Evolutionary conservation across 805 yeast genomes (phyloP), one percentile per base, ranked within the genome.

Genomic region (Yamadazyma olivae): DNA sequence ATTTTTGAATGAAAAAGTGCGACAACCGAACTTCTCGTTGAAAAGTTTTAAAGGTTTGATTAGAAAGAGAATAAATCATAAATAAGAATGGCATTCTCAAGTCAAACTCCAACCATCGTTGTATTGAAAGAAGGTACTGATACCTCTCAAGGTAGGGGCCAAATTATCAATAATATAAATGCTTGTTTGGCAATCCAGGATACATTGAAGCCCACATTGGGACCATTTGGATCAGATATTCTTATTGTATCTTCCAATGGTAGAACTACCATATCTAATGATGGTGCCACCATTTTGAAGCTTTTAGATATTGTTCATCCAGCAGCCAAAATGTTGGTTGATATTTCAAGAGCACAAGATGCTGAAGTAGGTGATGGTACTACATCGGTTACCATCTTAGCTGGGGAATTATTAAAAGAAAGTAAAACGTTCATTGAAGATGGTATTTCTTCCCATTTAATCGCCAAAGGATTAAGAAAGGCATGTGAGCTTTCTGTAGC

Each of bases 341-440:
- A 95, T 57, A 84, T 93, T 38, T 83, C 96, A 33, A 83, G 93
- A 59, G 91, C 95, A 15, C 99, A 93, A 69, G 99, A 93, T 60
- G 96, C 95, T 42, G 97, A 91, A 61, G 96, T 91, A 48, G 98
- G 98, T 42, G 98, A 93, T 57, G 99, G 99, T 49, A 93, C 99
- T 27, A 91, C 99, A 0, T 84, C 96, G 17, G 99, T 95, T 21
- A 89, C 97, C 0, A 85, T 93, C 9, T 62, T 93, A 39, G 96
- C 98, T 2, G 96, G 97, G 38, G 99, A 93, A 66, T 72, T 93
- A 42, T 75, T 93, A 62, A 88, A 88, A 57, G 98, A 93, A 62
- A 80, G 90, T 46, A 89, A 88, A 55, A 64, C 77, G 30, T 93
- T 91, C 57, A 86, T 93, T 41, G 99, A 93, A 64, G 99, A 93